phyloP scores from a whole-genome alignment of 2,329 filamentous ascomycete genomes.

The Aaosphaeria arxii region DNA sequence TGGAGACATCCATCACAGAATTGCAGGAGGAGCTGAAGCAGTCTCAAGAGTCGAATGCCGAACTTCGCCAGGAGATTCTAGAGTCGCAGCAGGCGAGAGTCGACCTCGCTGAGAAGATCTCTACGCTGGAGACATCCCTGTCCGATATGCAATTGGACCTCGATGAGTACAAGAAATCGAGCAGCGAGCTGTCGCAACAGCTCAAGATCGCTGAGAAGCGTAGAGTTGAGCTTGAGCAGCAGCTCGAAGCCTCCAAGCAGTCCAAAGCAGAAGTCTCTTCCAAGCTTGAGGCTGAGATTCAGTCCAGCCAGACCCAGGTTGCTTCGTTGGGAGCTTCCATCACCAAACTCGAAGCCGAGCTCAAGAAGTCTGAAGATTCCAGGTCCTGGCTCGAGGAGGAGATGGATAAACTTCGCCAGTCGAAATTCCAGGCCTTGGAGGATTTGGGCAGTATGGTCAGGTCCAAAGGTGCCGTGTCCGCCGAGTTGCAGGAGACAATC shows the following conservation, averaged over 20 bases:
- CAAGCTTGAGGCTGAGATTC: not conserved
- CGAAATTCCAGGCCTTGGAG: not conserved
- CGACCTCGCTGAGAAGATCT: not conserved
- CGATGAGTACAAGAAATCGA: conserved; percentile 6
- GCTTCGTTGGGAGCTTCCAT: not conserved
- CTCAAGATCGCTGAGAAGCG: not conserved
- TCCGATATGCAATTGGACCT: conserved; percentile 2
- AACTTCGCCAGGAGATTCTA: not conserved
- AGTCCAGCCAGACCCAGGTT: not conserved
- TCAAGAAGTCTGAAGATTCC: conserved; percentile 6
- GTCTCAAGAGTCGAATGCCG: not conserved
- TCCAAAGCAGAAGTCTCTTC: not conserved
- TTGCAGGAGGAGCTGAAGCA: conserved; percentile 2
- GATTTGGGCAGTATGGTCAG: not conserved
- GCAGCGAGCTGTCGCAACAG: conserved; percentile 3
- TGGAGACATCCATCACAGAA: conserved; percentile 8
- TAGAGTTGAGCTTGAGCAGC: not conserved
- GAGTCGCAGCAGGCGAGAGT: not conserved
- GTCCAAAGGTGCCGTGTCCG: not conserved
- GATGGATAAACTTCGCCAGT: not conserved
- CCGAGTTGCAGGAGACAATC: not conserved
- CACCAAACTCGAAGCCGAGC: not conserved
- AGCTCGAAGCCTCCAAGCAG: not conserved
- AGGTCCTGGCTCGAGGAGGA: conserved; percentile 2
- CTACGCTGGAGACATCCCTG: not conserved